Evolutionary conservation across 2,329 filamentous ascomycete species (phyloP).

Genomic region (Nothopassalora personata): DNA sequence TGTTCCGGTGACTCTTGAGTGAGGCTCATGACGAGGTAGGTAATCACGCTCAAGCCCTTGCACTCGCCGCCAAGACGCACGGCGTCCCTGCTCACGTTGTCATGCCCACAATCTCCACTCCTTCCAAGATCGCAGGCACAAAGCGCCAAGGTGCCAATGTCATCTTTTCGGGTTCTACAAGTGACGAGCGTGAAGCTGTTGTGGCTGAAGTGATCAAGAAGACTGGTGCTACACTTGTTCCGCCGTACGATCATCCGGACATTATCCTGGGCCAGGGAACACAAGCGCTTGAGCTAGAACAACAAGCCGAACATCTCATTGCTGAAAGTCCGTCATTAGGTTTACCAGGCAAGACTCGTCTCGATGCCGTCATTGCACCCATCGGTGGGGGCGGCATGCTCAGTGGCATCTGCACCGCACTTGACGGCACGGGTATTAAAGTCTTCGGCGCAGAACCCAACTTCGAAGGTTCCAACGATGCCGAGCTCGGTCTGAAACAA

Average conservation of each 20-base stretch:
- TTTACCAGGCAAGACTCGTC: constrained; percentile 18
- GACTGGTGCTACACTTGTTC: constrained; percentile 74
- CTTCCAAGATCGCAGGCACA: constrained; percentile 84
- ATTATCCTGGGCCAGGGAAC: constrained; percentile 95
- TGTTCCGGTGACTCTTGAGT: constrained; percentile 4
- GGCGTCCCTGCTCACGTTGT: constrained; percentile 78
- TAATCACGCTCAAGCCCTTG: constrained; percentile 90
- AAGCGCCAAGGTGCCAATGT: constrained; percentile 70
- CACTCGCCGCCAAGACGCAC: constrained; percentile 72
- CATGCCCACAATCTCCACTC: constrained; percentile 80
- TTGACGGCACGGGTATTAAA: constrained; percentile 62
- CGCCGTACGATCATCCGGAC: constrained; percentile 87
- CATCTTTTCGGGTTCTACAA: constrained; percentile 76
- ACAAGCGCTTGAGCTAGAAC: constrained; percentile 71
- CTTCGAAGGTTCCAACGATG: constrained; percentile 81
- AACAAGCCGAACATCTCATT: constrained; percentile 60
- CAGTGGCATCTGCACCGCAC: constrained; percentile 72
- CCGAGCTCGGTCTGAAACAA: constrained; percentile 60
- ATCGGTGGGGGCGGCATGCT: constrained; percentile 87
- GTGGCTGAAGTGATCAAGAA: constrained; percentile 62
- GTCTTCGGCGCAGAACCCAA: constrained; percentile 86
- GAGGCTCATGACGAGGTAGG: constrained; percentile 47
- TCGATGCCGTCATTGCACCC: constrained; percentile 64
- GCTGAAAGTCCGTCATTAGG: constrained; percentile 28
- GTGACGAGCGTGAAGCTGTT: constrained; percentile 72